phyloP scores from a whole-genome alignment of 352 stramenopile genomes.

The Plasmopara viticola region DNA sequence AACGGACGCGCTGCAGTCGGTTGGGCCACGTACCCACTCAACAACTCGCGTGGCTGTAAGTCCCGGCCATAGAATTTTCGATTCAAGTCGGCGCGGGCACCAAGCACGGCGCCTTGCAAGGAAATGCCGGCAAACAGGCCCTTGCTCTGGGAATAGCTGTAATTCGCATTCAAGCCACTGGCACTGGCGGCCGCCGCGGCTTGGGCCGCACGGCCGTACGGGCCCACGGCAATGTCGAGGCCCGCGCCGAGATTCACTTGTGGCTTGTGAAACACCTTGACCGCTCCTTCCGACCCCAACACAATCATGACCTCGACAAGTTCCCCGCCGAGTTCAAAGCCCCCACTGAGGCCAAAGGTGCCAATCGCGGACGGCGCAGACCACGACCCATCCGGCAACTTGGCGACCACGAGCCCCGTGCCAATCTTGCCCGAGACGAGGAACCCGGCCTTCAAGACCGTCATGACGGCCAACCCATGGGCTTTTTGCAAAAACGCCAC shows the following conservation, averaged over 20 bases:
- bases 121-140: slow-evolving; percentile 90
- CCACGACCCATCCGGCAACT: slow-evolving; percentile 75
- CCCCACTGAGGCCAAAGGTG: slow-evolving; percentile 71
- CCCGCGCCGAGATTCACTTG: slow-evolving; percentile 84
- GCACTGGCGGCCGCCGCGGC: slow-evolving; percentile 61
- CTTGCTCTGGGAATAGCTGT: slow-evolving; percentile 89
- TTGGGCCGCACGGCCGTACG: slow-evolving; percentile 63
- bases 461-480: slow-evolving; percentile 49
- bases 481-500: slow-evolving; percentile 49
- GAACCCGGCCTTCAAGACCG: slow-evolving; percentile 45
- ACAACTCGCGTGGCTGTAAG: slow-evolving; percentile 34
- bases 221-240: slow-evolving; percentile 78
- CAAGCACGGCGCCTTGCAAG: slow-evolving; percentile 81
- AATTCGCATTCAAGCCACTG: slow-evolving; percentile 78
- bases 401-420: slow-evolving; percentile 76
- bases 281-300: slow-evolving; percentile 79
- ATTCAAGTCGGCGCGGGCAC: slow-evolving; percentile 76
- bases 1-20: slow-evolving; percentile 41
- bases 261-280: slow-evolving; percentile 81
- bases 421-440: slow-evolving; percentile 56
- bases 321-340: slow-evolving; percentile 83
- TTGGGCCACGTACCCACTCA: slow-evolving; percentile 41
- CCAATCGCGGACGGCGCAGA: slow-evolving; percentile 89
- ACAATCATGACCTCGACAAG: slow-evolving; percentile 89
- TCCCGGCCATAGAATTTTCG: slow-evolving; percentile 88